A percentile compares a stretch with the other conserved stretches of the same genome.
These are phyloP conservation scores for Suillus subaureus DNA, from an alignment of 768 basidiomycete species.

Conservation along the genomic window DNA sequence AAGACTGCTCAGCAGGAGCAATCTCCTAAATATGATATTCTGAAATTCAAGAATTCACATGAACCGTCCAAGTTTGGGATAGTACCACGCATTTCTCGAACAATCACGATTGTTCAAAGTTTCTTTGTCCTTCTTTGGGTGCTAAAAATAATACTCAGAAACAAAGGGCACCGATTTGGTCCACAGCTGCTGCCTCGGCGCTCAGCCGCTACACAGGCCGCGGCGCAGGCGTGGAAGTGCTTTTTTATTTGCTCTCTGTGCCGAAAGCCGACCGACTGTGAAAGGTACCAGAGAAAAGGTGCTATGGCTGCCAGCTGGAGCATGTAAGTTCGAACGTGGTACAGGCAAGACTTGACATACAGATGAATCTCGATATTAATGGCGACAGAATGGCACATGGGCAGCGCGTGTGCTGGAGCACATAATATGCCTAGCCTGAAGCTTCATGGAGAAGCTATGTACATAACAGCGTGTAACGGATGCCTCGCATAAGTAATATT, in stretches of 20 bases:
- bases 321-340: slow-evolving; percentile 5
- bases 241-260: not conserved
- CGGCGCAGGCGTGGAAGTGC: not conserved
- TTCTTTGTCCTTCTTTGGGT: not conserved
- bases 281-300: not conserved
- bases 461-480: slow-evolving; percentile 2
- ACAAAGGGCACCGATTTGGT: not conserved
- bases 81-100: not conserved
- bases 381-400: not conserved
- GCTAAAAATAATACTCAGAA: not conserved
- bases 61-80: not conserved
- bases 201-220: not conserved
- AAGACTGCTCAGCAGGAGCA: not conserved
- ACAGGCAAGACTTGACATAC: not conserved
- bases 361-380: not conserved
- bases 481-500: slow-evolving; percentile 8
- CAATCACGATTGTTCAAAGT: not conserved
- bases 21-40: not conserved
- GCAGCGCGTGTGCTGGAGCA: slow-evolving; percentile 1
- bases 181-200: not conserved
- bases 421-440: slow-evolving; percentile 9
- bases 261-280: not conserved
- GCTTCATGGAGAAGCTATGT: slow-evolving; percentile 5
- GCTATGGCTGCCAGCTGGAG: not conserved
- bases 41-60: not conserved